Evolutionary conservation across 2,329 filamentous ascomycete genomes (phyloP).

Genomic region (Mycosphaerella arachidis): DNA sequence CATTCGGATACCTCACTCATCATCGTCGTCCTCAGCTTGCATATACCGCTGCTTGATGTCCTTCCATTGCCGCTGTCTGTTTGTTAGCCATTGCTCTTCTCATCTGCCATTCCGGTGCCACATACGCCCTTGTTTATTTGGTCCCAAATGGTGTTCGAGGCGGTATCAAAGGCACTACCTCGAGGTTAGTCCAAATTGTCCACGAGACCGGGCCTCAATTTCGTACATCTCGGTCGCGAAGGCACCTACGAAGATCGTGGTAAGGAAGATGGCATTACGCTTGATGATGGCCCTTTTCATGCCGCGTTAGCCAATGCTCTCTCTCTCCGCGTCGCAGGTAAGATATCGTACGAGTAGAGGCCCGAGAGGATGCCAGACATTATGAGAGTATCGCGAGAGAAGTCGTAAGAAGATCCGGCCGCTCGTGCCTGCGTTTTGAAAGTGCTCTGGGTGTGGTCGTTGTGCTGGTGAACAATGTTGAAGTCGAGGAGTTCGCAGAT

Average conservation of each 20-base stretch:
- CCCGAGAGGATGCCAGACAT: conserved; percentile 57
- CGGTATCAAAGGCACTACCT: conserved; percentile 72
- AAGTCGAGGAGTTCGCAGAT: conserved; percentile 1
- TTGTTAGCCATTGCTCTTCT: conserved; percentile 24
- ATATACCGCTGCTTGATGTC: conserved; percentile 92
- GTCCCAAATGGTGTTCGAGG: conserved; percentile 86
- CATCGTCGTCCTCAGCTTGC: conserved; percentile 43
- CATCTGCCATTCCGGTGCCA: conserved; percentile 27
- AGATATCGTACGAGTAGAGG: conserved; percentile 42
- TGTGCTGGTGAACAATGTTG: neutral
- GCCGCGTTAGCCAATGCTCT: conserved; percentile 19
- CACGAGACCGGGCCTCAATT: conserved; percentile 1
- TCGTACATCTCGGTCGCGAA: conserved; percentile 90
- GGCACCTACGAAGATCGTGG: conserved; percentile 76
- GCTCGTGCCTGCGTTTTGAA: neutral
- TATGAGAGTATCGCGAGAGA: conserved; percentile 28
- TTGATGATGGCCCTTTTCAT: conserved; percentile 70
- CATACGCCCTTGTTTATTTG: conserved; percentile 84
- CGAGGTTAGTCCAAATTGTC: conserved; percentile 15
- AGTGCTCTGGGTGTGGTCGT: neutral
- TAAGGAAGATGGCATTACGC: conserved; percentile 83
- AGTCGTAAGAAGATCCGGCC: neutral
- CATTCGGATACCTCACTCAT: conserved; percentile 36
- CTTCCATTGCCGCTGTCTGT: conserved; percentile 96
- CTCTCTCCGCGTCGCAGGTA: no score